Conservation (phyloP, 129 eudicot species). For the Centrapalus pauciflorus region DNA sequence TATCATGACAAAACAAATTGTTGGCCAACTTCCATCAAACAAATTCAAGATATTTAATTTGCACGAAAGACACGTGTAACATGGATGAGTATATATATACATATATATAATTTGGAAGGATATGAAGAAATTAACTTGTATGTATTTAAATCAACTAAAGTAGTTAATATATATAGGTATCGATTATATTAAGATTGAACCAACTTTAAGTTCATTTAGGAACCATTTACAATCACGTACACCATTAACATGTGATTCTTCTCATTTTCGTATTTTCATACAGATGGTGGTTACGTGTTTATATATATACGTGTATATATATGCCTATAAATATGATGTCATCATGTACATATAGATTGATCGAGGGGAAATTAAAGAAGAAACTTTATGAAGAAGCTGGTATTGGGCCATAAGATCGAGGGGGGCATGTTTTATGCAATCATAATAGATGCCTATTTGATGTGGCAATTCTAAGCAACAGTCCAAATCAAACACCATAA, state of each 20-base stretch:
- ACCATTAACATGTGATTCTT: neutral
- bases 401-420: slow-evolving; percentile 31
- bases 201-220: neutral
- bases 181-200: neutral
- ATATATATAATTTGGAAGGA: too few species aligned
- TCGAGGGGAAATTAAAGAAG: slow-evolving; percentile 4
- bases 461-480: slow-evolving; percentile 33
- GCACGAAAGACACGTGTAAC: too few species aligned
- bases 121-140: too few species aligned
- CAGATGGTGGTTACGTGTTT: neutral
- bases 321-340: slow-evolving; percentile 26
- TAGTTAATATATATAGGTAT: too few species aligned
- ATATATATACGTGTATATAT: slow-evolving; percentile 17
- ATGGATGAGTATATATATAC: too few species aligned
- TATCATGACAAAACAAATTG: neutral
- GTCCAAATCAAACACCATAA: slow-evolving; percentile 37
- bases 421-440: slow-evolving; percentile 35
- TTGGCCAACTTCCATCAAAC: neutral
- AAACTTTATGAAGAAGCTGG: slow-evolving; percentile 35
- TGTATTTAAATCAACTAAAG: too few species aligned
- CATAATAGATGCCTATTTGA: slow-evolving; percentile 26
- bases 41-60: too few species aligned
- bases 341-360: too few species aligned
- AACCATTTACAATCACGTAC: neutral
- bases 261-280: neutral